These are phyloP conservation scores for Podospora appendiculata DNA, from an alignment of 495 filamentous ascomycete species.

Conservation along the genomic window DNA sequence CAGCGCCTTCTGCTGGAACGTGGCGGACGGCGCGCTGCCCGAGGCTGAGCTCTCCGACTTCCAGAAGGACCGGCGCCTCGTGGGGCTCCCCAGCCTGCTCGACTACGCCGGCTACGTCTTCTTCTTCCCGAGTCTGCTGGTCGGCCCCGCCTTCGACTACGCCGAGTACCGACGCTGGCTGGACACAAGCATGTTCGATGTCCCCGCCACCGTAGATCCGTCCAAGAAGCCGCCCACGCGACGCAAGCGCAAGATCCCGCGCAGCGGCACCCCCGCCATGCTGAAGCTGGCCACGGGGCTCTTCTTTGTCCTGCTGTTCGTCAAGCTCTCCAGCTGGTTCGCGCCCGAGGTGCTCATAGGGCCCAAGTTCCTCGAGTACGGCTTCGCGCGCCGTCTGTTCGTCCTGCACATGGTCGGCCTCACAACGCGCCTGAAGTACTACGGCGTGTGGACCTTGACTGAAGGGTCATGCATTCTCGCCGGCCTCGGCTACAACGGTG, in stretches of 20 bases:
- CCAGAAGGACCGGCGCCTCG: slow-evolving; percentile 76
- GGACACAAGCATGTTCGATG: slow-evolving; percentile 87
- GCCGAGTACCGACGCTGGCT: slow-evolving; percentile 89
- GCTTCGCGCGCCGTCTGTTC: slow-evolving; percentile 64
- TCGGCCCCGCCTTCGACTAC: slow-evolving; percentile 88
- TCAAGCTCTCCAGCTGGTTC: slow-evolving; percentile 66
- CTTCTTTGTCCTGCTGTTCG: slow-evolving; percentile 70
- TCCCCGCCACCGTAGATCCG: slow-evolving; percentile 70
- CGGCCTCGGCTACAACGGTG: slow-evolving; percentile 88
- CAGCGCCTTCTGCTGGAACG: slow-evolving; percentile 95
- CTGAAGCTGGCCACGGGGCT: slow-evolving; percentile 66
- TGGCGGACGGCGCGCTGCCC: slow-evolving; percentile 79
- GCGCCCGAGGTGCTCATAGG: slow-evolving; percentile 48
- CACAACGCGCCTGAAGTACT: slow-evolving; percentile 80
- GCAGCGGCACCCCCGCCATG: slow-evolving; percentile 78
- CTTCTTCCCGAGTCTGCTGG: slow-evolving; percentile 87
- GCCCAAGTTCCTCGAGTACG: slow-evolving; percentile 53
- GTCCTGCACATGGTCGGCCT: slow-evolving; percentile 76
- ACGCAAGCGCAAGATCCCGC: slow-evolving; percentile 90
- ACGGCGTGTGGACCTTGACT: slow-evolving; percentile 87
- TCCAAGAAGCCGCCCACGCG: slow-evolving; percentile 74
- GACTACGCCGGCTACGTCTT: slow-evolving; percentile 86
- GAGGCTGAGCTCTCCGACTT: slow-evolving; percentile 72
- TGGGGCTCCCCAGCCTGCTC: slow-evolving; percentile 60
- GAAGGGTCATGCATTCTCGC: slow-evolving; percentile 93